A percentile compares a stretch with the other conserved stretches of the same genome.
These are phyloP conservation scores for Musa beccarii DNA, from an alignment of 176 grass and related monocot species.

Conservation along the genomic window DNA sequence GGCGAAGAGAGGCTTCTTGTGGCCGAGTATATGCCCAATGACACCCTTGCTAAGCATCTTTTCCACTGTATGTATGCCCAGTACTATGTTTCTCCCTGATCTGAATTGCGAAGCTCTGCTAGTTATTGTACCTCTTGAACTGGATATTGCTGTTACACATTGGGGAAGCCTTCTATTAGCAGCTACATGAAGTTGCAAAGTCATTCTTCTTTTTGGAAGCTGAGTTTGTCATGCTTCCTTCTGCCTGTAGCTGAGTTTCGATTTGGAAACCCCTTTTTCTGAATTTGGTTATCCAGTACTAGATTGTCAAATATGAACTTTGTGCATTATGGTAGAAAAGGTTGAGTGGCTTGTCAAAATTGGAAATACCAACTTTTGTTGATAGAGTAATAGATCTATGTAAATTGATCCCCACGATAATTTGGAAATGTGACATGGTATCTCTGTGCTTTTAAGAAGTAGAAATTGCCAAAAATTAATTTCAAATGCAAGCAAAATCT, in stretches of 20 bases:
- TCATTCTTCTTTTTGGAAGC: not conserved
- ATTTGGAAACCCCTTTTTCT: not conserved
- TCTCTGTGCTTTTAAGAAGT: not conserved
- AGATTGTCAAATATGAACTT: not conserved
- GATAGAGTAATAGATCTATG: not conserved
- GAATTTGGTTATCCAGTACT: not conserved
- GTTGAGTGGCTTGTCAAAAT: not conserved
- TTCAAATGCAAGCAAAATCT: not conserved
- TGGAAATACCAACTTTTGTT: not conserved
- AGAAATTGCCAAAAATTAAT: not conserved
- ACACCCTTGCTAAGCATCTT: slow-evolving; percentile 91
- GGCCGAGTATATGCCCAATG: slow-evolving; percentile 97
- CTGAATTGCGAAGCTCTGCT: not conserved
- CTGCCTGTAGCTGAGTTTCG: not conserved
- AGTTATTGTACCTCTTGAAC: not conserved
- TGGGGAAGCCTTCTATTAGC: not conserved
- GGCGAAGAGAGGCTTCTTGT: slow-evolving; percentile 96
- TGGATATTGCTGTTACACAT: not conserved
- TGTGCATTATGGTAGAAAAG: not conserved
- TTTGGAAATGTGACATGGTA: not conserved
- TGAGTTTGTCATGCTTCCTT: not conserved
- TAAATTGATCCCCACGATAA: not conserved
- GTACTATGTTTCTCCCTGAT: not conserved
- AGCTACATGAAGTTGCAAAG: not conserved
- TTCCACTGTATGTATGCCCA: slow-evolving; percentile 71